These are phyloP conservation scores for Lentinula lateritia DNA, from an alignment of 768 basidiomycete species.

Conservation along the genomic window DNA sequence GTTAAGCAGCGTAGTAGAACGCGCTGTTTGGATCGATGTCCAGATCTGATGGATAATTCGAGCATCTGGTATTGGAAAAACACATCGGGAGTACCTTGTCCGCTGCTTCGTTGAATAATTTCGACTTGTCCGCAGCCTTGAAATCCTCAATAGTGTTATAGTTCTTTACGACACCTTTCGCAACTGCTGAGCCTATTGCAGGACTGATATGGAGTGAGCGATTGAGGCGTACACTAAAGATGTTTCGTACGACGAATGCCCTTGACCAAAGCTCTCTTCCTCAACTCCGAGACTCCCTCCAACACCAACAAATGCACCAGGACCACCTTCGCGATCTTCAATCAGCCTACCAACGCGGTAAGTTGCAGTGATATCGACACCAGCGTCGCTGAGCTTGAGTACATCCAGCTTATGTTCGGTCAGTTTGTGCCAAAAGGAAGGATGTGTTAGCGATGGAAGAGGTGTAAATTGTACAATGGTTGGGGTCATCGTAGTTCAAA, in stretches of 20 bases:
- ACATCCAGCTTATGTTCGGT: slow-evolving; percentile 88
- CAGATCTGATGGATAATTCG: slow-evolving; percentile 49
- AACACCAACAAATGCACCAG: slow-evolving; percentile 67
- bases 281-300: slow-evolving; percentile 63
- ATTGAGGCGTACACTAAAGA: slow-evolving; percentile 1
- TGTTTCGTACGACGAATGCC: slow-evolving; percentile 34
- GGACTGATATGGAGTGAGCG: slow-evolving; percentile 23
- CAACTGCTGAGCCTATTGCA: slow-evolving; percentile 42
- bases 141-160: slow-evolving; percentile 98
- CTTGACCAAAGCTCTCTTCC: slow-evolving; percentile 55
- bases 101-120: slow-evolving; percentile 71
- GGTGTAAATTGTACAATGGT: slow-evolving; percentile 85
- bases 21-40: slow-evolving; percentile 49
- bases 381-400: slow-evolving; percentile 72
- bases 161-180: slow-evolving; percentile 78
- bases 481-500: slow-evolving; percentile 30
- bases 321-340: slow-evolving; percentile 59
- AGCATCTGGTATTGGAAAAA: background rate
- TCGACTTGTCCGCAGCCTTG: slow-evolving; percentile 81
- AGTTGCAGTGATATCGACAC: slow-evolving; percentile 56
- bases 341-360: slow-evolving; percentile 71
- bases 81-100: slow-evolving; percentile 44
- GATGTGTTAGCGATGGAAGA: slow-evolving; percentile 81
- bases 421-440: slow-evolving; percentile 90
- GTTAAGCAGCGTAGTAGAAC: slow-evolving; percentile 53